A percentile compares a stretch with the other conserved stretches of the same genome.
These are phyloP conservation scores for Blastobotrys raffinosifermentans DNA, from an alignment of 1,139 yeast genomes.

Conservation along the genomic window DNA sequence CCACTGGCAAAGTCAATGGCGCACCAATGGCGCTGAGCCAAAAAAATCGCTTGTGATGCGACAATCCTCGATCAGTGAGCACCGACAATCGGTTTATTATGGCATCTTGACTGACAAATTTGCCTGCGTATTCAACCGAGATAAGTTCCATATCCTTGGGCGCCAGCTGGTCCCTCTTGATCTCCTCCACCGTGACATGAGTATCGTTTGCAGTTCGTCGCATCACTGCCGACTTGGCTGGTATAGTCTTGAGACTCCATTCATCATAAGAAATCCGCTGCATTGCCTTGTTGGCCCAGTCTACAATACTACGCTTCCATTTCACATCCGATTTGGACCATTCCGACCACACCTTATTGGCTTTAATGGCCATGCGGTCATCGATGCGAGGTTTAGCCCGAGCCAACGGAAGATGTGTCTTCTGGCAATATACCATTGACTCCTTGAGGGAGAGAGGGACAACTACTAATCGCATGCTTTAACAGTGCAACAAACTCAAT, in stretches of 20 bases:
- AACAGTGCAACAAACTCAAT: too few relatives aligned
- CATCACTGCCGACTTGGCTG: constrained; percentile 32
- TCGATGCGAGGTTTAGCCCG: constrained; percentile 31
- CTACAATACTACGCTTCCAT: constrained; percentile 41
- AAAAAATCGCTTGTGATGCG: constrained; percentile 41
- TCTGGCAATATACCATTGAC: constrained; percentile 29
- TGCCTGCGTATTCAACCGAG: constrained; percentile 28
- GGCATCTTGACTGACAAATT: constrained; percentile 17
- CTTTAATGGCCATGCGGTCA: constrained; percentile 42
- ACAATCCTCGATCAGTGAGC: constrained; percentile 35
- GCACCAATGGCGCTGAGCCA: constrained; percentile 52
- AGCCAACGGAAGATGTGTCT: constrained; percentile 25
- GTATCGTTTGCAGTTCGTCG: constrained; percentile 14
- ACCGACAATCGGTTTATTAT: constrained; percentile 24
- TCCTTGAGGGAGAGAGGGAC: constrained; percentile 26
- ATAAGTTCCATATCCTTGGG: constrained; percentile 17
- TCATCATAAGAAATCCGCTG: constrained; percentile 49
- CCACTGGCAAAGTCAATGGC: constrained; percentile 78
- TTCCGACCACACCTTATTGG: constrained; percentile 43
- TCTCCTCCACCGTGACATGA: constrained; percentile 15
- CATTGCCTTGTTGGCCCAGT: constrained; percentile 36
- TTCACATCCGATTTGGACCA: constrained; percentile 39
- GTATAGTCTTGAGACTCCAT: constrained; percentile 45
- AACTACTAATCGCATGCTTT: constrained; percentile 27
- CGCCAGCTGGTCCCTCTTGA: constrained; percentile 9